These are phyloP conservation scores for Oryza longistaminata DNA, from an alignment of 176 grass and related monocot genomes.

Conservation along the genomic window DNA sequence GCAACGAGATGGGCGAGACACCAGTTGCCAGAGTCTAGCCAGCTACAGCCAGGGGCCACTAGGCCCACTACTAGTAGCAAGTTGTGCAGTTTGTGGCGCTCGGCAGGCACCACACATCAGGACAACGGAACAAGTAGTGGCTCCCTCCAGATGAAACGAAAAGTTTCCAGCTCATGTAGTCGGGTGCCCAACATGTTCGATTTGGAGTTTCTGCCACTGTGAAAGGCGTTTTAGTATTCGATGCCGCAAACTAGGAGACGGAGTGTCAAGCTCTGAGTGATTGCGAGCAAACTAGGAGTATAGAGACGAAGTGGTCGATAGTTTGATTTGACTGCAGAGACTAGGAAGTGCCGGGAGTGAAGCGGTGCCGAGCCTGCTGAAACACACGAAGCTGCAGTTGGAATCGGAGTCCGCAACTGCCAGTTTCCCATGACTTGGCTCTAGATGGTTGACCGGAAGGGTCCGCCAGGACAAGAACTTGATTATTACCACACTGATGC, in stretches of 20 bases:
- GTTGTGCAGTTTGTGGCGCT: too few species aligned
- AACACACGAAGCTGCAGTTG: neutral
- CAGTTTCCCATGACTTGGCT: neutral
- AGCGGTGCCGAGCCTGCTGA: neutral
- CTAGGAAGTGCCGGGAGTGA: neutral
- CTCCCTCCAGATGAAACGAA: too few species aligned
- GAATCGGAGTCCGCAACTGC: neutral
- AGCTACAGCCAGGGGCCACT: too few species aligned
- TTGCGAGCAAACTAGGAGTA: neutral
- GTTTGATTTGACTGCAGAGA: neutral
- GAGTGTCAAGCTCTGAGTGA: neutral
- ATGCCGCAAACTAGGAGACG: neutral
- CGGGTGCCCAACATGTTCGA: neutral
- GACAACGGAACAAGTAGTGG: too few species aligned
- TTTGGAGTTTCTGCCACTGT: neutral
- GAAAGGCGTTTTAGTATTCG: neutral
- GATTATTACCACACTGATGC: neutral
- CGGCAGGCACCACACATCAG: too few species aligned
- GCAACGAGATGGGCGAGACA: too few species aligned
- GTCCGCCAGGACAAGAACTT: neutral
- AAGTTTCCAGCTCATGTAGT: neutral
- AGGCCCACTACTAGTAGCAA: too few species aligned
- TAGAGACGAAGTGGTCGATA: neutral
- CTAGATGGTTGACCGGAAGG: neutral
- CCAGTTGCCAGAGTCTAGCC: too few species aligned